Evolutionary conservation across 441 rosid genomes (phyloP).

Genomic region (Erodium trifolium): DNA sequence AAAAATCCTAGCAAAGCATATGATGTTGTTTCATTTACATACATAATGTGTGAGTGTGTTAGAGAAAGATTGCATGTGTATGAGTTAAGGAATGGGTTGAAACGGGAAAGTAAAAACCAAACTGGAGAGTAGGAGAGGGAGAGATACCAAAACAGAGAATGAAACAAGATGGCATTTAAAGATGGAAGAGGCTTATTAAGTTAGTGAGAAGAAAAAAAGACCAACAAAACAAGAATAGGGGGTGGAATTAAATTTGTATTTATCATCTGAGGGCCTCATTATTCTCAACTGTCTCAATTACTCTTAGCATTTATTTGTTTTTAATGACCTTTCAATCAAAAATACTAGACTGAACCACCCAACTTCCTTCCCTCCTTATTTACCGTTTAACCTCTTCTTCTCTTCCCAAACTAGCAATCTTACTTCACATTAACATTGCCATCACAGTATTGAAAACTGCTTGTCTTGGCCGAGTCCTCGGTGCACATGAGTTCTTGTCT

Average conservation of each 20-base stretch:
- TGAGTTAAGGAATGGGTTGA: slow-evolving; percentile 20
- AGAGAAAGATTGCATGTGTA: slow-evolving; percentile 7
- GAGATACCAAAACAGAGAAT: slow-evolving; percentile 31
- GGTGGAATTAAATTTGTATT: slow-evolving; percentile 64
- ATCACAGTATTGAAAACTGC: not conserved
- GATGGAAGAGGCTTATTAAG: slow-evolving; percentile 19
- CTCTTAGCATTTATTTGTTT: slow-evolving; percentile 87
- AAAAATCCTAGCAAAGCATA: not conserved
- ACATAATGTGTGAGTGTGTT: no score
- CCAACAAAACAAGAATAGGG: slow-evolving; percentile 5
- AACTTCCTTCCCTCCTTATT: slow-evolving; percentile 11
- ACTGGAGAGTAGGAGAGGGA: slow-evolving; percentile 29
- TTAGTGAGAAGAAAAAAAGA: no score
- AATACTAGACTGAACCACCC: slow-evolving; percentile 40
- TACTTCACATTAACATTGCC: not conserved
- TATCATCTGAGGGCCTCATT: slow-evolving; percentile 40
- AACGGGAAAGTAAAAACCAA: slow-evolving; percentile 15
- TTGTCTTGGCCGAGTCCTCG: no score
- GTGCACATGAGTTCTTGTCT: not conserved
- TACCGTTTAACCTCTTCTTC: slow-evolving; percentile 13
- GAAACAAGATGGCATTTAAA: slow-evolving; percentile 31
- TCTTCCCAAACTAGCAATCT: not conserved
- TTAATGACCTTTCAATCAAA: slow-evolving; percentile 60
- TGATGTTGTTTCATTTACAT: not conserved
- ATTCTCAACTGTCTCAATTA: slow-evolving; percentile 77